Evolutionary conservation across 106 monocot species (phyloP).

Genomic region (Ottelia alismoides): DNA sequence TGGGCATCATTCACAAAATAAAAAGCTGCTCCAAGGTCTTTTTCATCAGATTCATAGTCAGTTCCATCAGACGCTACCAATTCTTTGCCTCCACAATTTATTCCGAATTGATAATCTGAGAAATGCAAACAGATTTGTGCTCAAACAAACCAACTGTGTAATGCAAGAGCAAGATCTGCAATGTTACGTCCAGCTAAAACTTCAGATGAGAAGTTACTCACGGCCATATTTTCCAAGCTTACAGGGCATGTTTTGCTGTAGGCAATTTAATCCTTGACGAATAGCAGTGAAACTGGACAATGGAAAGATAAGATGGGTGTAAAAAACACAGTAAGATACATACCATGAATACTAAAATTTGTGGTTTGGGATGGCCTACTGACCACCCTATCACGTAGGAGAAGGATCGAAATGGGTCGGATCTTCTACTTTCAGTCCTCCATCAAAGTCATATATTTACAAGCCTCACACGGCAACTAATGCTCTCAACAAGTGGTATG

Average conservation of each 20-base stretch:
- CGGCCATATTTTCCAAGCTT: no score
- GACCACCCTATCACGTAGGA: no score
- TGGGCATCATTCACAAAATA: slow-evolving; percentile 43
- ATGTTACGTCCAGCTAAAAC: slow-evolving; percentile 58
- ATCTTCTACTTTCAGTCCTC: no score
- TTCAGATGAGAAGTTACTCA: no score
- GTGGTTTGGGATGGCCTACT: no score
- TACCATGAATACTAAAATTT: no score
- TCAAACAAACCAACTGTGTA: background rate
- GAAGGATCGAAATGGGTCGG: no score
- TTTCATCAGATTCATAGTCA: slow-evolving; percentile 49
- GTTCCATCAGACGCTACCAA: slow-evolving; percentile 29
- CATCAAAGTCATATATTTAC: no score
- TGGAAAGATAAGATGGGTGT: background rate
- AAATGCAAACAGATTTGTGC: no score
- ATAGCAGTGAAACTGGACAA: slow-evolving; percentile 29
- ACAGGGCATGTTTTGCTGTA: slow-evolving; percentile 67
- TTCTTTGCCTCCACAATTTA: slow-evolving; percentile 71
- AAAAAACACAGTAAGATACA: no score
- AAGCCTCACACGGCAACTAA: no score
- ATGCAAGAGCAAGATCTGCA: background rate
- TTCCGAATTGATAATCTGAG: slow-evolving; percentile 61
- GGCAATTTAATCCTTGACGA: slow-evolving; percentile 60
- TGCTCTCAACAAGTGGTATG: no score
- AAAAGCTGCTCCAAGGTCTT: slow-evolving; percentile 37